Conservation (phyloP, 306 rosid species). For the Casuarina cunninghamiana region DNA sequence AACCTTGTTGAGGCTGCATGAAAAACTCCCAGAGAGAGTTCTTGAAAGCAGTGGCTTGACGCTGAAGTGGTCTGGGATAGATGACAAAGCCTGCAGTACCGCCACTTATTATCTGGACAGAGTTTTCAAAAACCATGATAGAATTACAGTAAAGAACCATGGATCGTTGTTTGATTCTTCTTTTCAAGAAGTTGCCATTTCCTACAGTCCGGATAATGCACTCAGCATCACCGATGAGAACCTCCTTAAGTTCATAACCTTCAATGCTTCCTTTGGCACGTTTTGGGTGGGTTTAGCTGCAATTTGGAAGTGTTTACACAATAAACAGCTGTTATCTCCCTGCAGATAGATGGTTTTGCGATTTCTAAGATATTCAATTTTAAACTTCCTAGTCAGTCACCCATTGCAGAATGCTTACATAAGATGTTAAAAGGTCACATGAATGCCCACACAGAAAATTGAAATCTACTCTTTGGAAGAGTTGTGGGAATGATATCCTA, state of each 20-base stretch:
- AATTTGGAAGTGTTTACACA: background rate
- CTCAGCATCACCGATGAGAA: constrained; percentile 64
- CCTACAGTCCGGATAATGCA: constrained; percentile 47
- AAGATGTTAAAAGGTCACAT: background rate
- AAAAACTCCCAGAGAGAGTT: constrained; percentile 43
- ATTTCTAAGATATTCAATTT: background rate
- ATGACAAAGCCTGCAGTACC: constrained; percentile 19
- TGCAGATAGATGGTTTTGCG: background rate
- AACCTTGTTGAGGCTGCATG: constrained; percentile 67
- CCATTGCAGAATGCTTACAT: background rate
- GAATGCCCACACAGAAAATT: background rate
- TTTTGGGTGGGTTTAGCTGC: constrained; percentile 60
- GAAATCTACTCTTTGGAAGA: background rate
- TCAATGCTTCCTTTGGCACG: constrained; percentile 62
- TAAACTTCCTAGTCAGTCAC: background rate
- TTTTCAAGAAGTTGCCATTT: constrained; percentile 56
- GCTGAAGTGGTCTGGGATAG: constrained; percentile 18
- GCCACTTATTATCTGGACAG: constrained; percentile 46
- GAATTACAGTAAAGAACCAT: constrained; percentile 60
- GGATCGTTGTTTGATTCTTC: constrained; percentile 59
- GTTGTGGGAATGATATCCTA: background rate
- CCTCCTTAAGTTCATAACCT: constrained; percentile 53
- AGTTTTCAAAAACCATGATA: constrained; percentile 52
- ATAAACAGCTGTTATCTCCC: background rate
- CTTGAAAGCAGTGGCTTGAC: constrained; percentile 24